Evolutionary conservation across 768 basidiomycete genomes (phyloP), one percentile per base, ranked within the genome.

Genomic region (Mycena leptocephala): DNA sequence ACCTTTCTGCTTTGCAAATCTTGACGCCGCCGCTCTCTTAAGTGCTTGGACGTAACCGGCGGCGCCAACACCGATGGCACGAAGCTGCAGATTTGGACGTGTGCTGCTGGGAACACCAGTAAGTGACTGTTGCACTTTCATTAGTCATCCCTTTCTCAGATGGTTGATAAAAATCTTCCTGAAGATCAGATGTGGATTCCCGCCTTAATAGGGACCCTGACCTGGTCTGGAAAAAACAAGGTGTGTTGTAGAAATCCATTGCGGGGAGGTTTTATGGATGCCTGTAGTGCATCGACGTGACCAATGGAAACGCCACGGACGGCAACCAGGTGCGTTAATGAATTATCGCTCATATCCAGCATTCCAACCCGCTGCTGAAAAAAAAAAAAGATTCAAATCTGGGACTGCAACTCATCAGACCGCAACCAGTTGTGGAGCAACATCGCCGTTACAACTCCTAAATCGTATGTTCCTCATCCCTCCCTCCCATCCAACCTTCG

Each of bases 271-370:
- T 46, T 14, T 46, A 46, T 46, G 2, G 18, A 46, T 46, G 35
- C 6, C 7, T 41, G 2, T 20, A 69, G 67, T 69, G 55, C 28
- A 22, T 69, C n/a, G 67, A 69, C 39, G 22, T 56, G 37, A 69
- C 55, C 53, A 43, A 69, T 39, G 67, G 67, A 14, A 55, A 69
- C 39, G 9, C 58, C 28, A 41, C 67, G 20, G 39, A 69, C 55
- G 67, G 67, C 18, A 69, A 69, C 67, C 67, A 58, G 55, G 67
- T 69, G 28, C 24, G 53, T 20, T n/a, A n/a, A n/a, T n/a, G n/a
- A n/a, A n/a, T 11, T 28, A 46, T 32, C 62, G 22, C 18, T 46
- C 43, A 46, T 46, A 14, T 30, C 20, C 39, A 22, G 41, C 35
- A 53, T 53, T 51, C 7, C 24, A 51, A n/a, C 43, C 43, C 18